phyloP scores from a whole-genome alignment of 2,329 filamentous ascomycete species.

The Aspergillus latus region DNA sequence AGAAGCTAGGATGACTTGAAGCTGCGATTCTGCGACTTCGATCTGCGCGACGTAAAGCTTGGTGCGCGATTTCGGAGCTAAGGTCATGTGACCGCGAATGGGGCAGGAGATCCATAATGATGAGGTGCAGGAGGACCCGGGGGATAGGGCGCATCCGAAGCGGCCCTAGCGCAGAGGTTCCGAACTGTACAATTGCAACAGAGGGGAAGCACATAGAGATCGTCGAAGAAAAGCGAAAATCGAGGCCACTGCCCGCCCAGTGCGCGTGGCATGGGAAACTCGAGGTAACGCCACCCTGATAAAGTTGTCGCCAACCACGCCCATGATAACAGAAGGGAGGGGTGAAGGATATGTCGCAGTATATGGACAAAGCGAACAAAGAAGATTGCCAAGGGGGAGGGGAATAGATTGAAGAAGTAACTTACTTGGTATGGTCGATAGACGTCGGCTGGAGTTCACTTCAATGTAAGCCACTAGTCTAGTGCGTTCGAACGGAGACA shows the following conservation, averaged over 20 bases:
- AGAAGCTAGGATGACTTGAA: conserved; percentile 12
- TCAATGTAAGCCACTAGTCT: conserved; percentile 22
- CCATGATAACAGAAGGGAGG: background rate
- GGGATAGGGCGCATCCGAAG: conserved; percentile 12
- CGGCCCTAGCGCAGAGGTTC: conserved; percentile 14
- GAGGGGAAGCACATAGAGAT: background rate
- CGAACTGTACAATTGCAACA: conserved; percentile 11
- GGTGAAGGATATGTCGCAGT: background rate
- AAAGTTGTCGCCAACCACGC: background rate
- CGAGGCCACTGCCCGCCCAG: background rate
- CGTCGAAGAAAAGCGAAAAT: background rate
- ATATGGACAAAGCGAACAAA: background rate
- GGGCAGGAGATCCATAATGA: conserved; percentile 1
- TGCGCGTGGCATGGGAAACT: background rate
- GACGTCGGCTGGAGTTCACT: conserved; percentile 43
- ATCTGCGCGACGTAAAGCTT: conserved; percentile 6
- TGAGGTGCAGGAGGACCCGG: conserved; percentile 10
- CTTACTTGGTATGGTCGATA: conserved; percentile 51
- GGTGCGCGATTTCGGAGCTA: conserved; percentile 9
- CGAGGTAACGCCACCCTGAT: background rate
- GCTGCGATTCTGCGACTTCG: conserved; percentile 7
- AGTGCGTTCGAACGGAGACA: conserved; percentile 16
- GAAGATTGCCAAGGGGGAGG: conserved; percentile 7
- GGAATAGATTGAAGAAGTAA: conserved; percentile 22
- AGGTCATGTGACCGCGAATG: conserved; percentile 13